phyloP scores from a whole-genome alignment of 108 stramenopile genomes.

The Stephanodiscus minutulus region DNA sequence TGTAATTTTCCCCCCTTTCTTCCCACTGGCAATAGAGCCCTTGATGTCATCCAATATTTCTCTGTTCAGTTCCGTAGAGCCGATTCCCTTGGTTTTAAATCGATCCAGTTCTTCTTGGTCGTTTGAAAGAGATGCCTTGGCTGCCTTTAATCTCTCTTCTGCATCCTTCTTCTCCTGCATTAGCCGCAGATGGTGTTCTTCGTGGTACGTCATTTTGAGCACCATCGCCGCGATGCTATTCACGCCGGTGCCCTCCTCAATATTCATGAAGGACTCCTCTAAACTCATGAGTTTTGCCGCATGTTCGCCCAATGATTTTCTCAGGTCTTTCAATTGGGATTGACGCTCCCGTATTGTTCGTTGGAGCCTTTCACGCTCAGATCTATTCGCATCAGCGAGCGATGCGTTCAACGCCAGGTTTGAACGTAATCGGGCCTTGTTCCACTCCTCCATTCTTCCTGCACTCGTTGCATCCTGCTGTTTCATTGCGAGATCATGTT shows the following conservation, averaged over 20 bases:
- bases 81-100: conserved; percentile 58
- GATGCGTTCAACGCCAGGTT: conserved; percentile 36
- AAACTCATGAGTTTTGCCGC: conserved; percentile 30
- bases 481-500: conserved; percentile 29
- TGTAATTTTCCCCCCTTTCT: conserved; percentile 59
- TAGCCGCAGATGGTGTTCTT: conserved; percentile 46
- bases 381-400: conserved; percentile 36
- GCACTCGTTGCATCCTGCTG: conserved; percentile 47
- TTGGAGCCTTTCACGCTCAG: conserved; percentile 46
- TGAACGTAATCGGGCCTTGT: conserved; percentile 28
- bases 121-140: conserved; percentile 49
- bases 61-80: conserved; percentile 65
- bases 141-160: conserved; percentile 53
- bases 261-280: conserved; percentile 54
- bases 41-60: conserved; percentile 57
- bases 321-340: conserved; percentile 47
- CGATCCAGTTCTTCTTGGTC: conserved; percentile 45
- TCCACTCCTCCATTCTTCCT: conserved; percentile 51
- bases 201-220: conserved; percentile 57
- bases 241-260: conserved; percentile 75
- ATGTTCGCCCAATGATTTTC: conserved; percentile 20
- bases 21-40: conserved; percentile 42
- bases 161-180: conserved; percentile 64
- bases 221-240: conserved; percentile 71
- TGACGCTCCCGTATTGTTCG: conserved; percentile 28